Conservation (phyloP, 306 rosid genomes). For the Dryas alaskensis region DNA sequence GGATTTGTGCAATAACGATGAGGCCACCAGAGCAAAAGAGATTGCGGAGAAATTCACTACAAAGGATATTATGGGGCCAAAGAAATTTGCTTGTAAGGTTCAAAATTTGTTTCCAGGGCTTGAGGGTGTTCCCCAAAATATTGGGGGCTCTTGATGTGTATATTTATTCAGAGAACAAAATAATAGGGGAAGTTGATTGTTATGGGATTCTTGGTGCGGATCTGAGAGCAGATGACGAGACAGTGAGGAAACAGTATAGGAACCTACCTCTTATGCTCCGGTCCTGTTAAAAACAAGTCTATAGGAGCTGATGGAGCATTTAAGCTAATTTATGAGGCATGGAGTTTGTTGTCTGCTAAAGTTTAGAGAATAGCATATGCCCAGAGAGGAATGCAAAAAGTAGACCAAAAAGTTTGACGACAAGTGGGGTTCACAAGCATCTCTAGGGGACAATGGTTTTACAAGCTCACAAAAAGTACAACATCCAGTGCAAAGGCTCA, state of each 20-base stretch:
- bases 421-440: slow-evolving; percentile 47
- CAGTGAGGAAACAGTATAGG: slow-evolving; percentile 68
- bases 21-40: slow-evolving; percentile 80
- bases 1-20: slow-evolving; percentile 67
- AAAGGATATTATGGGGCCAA: slow-evolving; percentile 65
- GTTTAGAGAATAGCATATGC: slow-evolving; percentile 52
- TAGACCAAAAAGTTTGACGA: slow-evolving; percentile 31
- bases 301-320: slow-evolving; percentile 89
- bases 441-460: slow-evolving; percentile 49
- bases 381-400: slow-evolving; percentile 46
- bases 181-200: slow-evolving; percentile 80
- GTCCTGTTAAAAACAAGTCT: slow-evolving; percentile 91
- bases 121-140: slow-evolving; percentile 74
- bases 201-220: slow-evolving; percentile 77
- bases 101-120: slow-evolving; percentile 69
- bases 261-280: slow-evolving; percentile 88
- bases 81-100: slow-evolving; percentile 84
- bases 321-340: slow-evolving; percentile 80
- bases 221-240: slow-evolving; percentile 65
- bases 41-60: slow-evolving; percentile 72
- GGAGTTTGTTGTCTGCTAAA: slow-evolving; percentile 82
- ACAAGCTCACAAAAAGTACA: slow-evolving; percentile 51
- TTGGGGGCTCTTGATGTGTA: slow-evolving; percentile 73
- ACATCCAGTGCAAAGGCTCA: slow-evolving; percentile 47
- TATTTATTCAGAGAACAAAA: slow-evolving; percentile 61